Evolutionary conservation across 2,329 filamentous ascomycete genomes (phyloP).

Genomic region (Pseudogymnoascus sp.): DNA sequence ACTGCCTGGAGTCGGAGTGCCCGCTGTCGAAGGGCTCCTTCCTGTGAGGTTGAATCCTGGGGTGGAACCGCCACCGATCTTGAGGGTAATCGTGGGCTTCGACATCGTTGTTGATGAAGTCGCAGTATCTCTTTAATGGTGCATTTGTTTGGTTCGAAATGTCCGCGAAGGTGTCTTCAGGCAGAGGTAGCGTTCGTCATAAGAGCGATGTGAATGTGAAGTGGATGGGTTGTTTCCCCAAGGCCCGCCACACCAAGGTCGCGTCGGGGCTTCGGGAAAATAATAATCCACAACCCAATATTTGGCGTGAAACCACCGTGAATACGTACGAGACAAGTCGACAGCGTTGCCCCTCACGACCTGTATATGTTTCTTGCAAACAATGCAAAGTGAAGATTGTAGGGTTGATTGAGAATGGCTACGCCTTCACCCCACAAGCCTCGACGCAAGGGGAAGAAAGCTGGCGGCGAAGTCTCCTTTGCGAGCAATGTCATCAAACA

Average conservation of each 20-base stretch:
- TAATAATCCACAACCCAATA: not conserved
- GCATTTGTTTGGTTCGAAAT: not conserved
- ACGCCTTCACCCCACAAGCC: conserved; percentile 52
- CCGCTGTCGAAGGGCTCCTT: conserved; percentile 19
- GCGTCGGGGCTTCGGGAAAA: not conserved
- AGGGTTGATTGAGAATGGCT: conserved; percentile 16
- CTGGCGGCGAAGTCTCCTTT: conserved; percentile 32
- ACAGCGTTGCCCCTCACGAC: not conserved
- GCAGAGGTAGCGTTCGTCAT: not conserved
- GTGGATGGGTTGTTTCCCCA: not conserved
- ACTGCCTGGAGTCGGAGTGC: conserved; percentile 27
- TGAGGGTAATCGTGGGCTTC: conserved; percentile 25
- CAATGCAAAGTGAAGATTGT: conserved; percentile 7
- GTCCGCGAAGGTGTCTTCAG: not conserved
- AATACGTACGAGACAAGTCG: not conserved
- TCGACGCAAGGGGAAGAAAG: conserved; percentile 51
- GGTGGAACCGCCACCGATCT: conserved; percentile 12
- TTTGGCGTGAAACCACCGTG: not conserved
- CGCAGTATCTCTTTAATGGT: not conserved
- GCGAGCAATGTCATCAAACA: conserved; percentile 22
- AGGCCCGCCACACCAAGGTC: not conserved
- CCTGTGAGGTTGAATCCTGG: not conserved
- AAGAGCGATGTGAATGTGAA: conserved; percentile 1
- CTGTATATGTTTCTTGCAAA: not conserved
- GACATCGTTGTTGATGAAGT: conserved; percentile 20